Evolutionary conservation across 2,329 filamentous ascomycete genomes (phyloP).

Genomic region (Alternaria sp.): DNA sequence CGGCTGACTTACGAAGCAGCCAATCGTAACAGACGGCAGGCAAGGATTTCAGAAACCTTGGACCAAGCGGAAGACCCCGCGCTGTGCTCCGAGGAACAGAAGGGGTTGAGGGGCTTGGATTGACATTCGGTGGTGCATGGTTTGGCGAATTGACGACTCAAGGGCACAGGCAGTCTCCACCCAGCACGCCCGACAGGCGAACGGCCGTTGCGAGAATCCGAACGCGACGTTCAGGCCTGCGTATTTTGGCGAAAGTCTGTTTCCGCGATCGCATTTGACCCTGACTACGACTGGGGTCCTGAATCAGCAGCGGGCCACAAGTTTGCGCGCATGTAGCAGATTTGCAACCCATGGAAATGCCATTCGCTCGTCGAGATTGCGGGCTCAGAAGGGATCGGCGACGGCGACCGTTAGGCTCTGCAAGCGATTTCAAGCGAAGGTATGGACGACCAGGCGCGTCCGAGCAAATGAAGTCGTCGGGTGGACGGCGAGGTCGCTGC

Average conservation of each 20-base stretch:
- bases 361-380: slow-evolving; percentile 6
- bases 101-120: slow-evolving; percentile 11
- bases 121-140: slow-evolving; percentile 18
- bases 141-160: slow-evolving; percentile 20
- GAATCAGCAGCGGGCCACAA: slow-evolving; percentile 22
- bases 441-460: slow-evolving; percentile 13
- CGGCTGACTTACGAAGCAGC: slow-evolving; percentile 37
- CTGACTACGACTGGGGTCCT: slow-evolving; percentile 15
- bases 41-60: slow-evolving; percentile 1
- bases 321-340: slow-evolving; percentile 9
- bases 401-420: slow-evolving; percentile 36
- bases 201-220: slow-evolving; percentile 24
- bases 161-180: slow-evolving; percentile 8
- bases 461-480: slow-evolving; percentile 21
- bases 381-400: slow-evolving; percentile 28
- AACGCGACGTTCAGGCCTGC: slow-evolving; percentile 21
- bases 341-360: slow-evolving; percentile 4
- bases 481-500: slow-evolving; percentile 38
- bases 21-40: neutral
- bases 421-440: slow-evolving; percentile 28
- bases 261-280: slow-evolving; percentile 22
- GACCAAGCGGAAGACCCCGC: slow-evolving; percentile 20
- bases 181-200: slow-evolving; percentile 12
- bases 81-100: slow-evolving; percentile 17
- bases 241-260: slow-evolving; percentile 16